Percentiles rank a stretch among this genome's conserved stretches.
phyloP scores from a whole-genome alignment of 1,139 yeast species.

The Saccharomyces hybrid region DNA sequence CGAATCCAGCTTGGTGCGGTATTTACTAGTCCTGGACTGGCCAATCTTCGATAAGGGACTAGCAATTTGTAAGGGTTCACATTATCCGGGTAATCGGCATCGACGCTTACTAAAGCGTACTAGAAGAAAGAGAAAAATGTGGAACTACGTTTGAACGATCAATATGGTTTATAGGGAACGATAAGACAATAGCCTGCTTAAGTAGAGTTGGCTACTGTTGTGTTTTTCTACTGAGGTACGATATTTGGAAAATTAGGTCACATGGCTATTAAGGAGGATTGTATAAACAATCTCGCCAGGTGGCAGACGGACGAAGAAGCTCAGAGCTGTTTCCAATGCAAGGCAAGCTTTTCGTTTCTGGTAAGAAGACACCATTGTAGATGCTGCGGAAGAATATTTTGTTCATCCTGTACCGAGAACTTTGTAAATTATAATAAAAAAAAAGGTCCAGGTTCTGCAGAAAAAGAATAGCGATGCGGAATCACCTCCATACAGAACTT shows the following conservation, averaged over 20 bases:
- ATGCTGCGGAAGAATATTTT: constrained; percentile 32
- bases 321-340: constrained; percentile 56
- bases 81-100: not conserved
- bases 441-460: constrained; percentile 61
- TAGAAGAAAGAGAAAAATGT: not conserved
- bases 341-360: constrained; percentile 50
- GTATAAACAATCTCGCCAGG: constrained; percentile 34
- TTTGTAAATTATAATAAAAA: constrained; percentile 25
- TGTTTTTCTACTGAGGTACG: not conserved
- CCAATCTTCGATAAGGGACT: not conserved
- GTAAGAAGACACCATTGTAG: constrained; percentile 88
- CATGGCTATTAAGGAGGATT: constrained; percentile 1
- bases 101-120: not conserved
- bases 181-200: not conserved
- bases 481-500: constrained; percentile 28
- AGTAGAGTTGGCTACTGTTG: not conserved
- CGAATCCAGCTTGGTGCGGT: not conserved
- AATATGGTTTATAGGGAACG: not conserved
- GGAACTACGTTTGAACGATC: not conserved
- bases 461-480: constrained; percentile 66
- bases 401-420: constrained; percentile 23
- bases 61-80: not conserved
- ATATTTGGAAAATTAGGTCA: not conserved
- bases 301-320: constrained; percentile 80
- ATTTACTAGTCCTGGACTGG: not conserved